Percentiles rank a stretch among this genome's conserved stretches.
These are phyloP conservation scores for Calonectria pauciramosa DNA, from an alignment of 2,329 filamentous ascomycete species.

Conservation along the genomic window DNA sequence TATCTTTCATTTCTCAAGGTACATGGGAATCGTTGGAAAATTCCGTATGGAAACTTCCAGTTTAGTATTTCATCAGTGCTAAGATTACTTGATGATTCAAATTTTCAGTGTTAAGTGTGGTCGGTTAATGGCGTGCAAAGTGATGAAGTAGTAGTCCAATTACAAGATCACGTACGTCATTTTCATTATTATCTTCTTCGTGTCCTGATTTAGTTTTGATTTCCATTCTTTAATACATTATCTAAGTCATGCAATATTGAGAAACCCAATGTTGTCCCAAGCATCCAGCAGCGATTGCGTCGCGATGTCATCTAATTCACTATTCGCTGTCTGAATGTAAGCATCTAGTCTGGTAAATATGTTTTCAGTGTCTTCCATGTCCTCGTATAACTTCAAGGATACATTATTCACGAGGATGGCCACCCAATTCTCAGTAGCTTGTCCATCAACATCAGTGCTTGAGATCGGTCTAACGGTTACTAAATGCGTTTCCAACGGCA, in stretches of 20 bases:
- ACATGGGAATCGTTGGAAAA: no score
- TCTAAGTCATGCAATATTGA: not conserved
- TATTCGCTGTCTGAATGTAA: not conserved
- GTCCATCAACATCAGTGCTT: not conserved
- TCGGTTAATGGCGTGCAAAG: no score
- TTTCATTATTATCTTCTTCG: no score
- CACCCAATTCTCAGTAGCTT: not conserved
- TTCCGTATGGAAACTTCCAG: no score
- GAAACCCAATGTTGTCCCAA: not conserved
- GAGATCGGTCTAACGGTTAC: not conserved
- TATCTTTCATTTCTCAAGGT: no score
- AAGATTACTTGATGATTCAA: no score
- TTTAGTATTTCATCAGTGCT: no score
- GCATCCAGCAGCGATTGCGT: slow-evolving; percentile 4
- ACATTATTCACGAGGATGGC: not conserved
- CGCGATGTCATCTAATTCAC: not conserved
- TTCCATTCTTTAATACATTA: not conserved
- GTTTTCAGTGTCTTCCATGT: not conserved
- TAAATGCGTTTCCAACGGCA: not conserved
- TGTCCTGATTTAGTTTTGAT: not conserved
- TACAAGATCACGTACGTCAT: no score
- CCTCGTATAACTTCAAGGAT: not conserved
- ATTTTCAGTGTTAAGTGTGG: no score
- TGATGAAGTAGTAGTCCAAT: no score
- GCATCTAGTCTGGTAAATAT: no score